Base-by-base conservation (phyloP, 1,284 basidiomycete species). In the Caloboletus firmus region DNA sequence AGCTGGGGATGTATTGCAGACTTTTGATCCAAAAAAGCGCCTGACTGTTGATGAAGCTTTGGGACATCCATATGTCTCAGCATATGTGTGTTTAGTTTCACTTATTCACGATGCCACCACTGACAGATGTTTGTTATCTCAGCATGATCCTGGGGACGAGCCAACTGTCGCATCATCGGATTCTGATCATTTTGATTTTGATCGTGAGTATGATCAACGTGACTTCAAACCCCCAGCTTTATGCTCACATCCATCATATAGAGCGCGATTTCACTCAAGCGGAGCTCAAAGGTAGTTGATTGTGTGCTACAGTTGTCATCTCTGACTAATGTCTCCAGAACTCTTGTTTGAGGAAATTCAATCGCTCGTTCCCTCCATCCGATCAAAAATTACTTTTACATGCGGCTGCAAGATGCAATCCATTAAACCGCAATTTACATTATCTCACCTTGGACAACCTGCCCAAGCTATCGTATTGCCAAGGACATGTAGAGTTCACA, bases 91-190 rank as follows among this genome's bases (percentile, higher is more conserved):
- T 75, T 35, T 20, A 11, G 36, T 45, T 49, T 37, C 24, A 20
- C 24, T 34, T 35, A 30, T 47, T 20, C 7, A 17, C 43, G 40
- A 49, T 43, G 36, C 54, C 50, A n/a, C 46, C 32, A 36, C 47
- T 66, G 57, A 57, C 32, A 34, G 13, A 44, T 17, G 20, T 32
- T 12, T 39, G 18, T 39, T 10, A 24, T 48, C 36, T 18, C 45
- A 93, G 83, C 90, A 93, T 66, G 92, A 95, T 69, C 87, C 91
- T 2, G 82, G 85, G 54, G 92, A 95, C 69, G 92, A 95, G 68
- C 91, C 91, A 3, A 76, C 76, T 34, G 84, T 85, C n/a, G 76
- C 79, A 49, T 83, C 89, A 4, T 78, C 94, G 37, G 87, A 88
- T 64, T 84, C 91, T 12, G 82, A 84, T 51, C 93, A 93, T 70